Conservation (phyloP, 768 basidiomycete species). For the Pleurotus sapidus region DNA sequence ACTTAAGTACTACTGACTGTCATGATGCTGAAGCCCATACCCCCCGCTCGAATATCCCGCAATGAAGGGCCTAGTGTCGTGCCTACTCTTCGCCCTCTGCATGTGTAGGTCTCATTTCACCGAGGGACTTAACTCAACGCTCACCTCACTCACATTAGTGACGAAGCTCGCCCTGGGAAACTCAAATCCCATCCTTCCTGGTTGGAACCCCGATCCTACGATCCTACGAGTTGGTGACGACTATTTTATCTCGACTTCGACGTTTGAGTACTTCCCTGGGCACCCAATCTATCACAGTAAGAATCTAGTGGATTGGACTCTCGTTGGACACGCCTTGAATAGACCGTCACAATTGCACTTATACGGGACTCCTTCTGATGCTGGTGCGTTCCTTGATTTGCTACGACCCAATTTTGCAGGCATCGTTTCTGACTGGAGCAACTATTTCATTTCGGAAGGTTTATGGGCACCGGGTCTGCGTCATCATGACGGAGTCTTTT, state of each 20-base stretch:
- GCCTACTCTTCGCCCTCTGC: no score
- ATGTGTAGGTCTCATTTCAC: no score
- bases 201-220: slow-evolving; percentile 39
- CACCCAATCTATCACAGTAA: slow-evolving; percentile 41
- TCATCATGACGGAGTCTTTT: slow-evolving; percentile 32
- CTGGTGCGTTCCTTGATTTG: slow-evolving; percentile 19
- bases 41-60: no score
- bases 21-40: no score
- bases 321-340: slow-evolving; percentile 36
- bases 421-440: not conserved
- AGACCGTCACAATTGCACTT: slow-evolving; percentile 31
- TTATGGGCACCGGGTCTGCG: slow-evolving; percentile 34
- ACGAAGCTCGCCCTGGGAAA: no score
- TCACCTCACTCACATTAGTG: no score
- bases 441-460: slow-evolving; percentile 13
- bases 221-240: slow-evolving; percentile 35
- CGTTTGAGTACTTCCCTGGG: slow-evolving; percentile 38
- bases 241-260: slow-evolving; percentile 37
- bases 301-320: slow-evolving; percentile 30
- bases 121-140: no score
- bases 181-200: slow-evolving; percentile 35
- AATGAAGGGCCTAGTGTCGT: no score
- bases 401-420: no score
- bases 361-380: slow-evolving; percentile 35
- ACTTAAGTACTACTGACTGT: no score